phyloP scores from a whole-genome alignment of 768 basidiomycete species.

The Leucocoprinus sp. region DNA sequence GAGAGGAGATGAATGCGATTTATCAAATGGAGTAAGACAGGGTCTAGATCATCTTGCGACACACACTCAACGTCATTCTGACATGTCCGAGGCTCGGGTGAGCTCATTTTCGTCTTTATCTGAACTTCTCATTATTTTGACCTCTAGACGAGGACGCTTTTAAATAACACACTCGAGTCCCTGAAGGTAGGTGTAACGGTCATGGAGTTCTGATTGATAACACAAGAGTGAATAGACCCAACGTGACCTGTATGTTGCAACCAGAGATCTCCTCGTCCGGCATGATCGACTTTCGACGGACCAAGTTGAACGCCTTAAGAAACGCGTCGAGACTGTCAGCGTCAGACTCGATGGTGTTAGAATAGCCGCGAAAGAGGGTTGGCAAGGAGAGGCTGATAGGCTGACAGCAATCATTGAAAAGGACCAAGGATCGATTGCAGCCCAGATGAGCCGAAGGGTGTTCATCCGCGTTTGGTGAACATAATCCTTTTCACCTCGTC shows the following conservation, averaged over 20 bases:
- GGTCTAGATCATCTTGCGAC: constrained; percentile 62
- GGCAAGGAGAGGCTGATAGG: constrained; percentile 82
- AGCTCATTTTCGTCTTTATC: constrained; percentile 17
- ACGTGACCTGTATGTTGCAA: constrained; percentile 81
- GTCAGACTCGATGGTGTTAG: constrained; percentile 72
- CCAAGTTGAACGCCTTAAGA: constrained; percentile 80
- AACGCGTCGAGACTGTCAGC: constrained; percentile 70
- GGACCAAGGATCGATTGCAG: constrained; percentile 75
- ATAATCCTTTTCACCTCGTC: background rate
- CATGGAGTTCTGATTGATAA: background rate
- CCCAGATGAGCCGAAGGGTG: constrained; percentile 67
- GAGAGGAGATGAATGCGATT: constrained; percentile 75
- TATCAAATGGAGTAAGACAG: constrained; percentile 68
- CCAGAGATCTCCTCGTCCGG: constrained; percentile 78
- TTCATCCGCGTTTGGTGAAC: constrained; percentile 83
- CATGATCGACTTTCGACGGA: constrained; percentile 87
- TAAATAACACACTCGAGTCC: constrained; percentile 66
- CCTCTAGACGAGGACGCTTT: constrained; percentile 49
- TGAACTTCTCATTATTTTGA: background rate
- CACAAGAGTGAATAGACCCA: constrained; percentile 22
- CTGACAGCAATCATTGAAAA: constrained; percentile 66
- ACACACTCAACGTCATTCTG: constrained; percentile 65
- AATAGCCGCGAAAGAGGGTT: constrained; percentile 65
- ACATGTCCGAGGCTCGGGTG: constrained; percentile 67
- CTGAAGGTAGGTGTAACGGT: constrained; percentile 48